Evolutionary conservation across 768 basidiomycete species (phyloP).

Genomic region (Boletus rex-veris): DNA sequence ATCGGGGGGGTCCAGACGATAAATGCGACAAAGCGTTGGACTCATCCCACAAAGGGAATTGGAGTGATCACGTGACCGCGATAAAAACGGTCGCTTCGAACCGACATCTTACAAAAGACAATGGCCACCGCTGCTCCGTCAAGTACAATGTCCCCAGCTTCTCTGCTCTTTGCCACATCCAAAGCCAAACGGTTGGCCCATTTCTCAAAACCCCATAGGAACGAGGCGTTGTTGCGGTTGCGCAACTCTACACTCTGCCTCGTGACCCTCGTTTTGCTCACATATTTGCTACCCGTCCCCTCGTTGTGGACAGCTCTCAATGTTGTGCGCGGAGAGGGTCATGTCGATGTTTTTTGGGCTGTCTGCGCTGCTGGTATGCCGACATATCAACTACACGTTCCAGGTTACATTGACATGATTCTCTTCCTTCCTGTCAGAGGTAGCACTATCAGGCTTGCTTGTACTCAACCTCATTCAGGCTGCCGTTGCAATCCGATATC

Average conservation of each 20-base stretch:
- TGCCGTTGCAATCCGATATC: constrained; percentile 35
- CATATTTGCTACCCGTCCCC: constrained; percentile 37
- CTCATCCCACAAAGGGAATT: too few relatives aligned
- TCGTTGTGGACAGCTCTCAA: constrained; percentile 35
- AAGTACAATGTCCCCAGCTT: constrained; percentile 19
- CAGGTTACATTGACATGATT: background rate
- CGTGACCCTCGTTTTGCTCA: constrained; percentile 31
- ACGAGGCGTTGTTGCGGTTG: constrained; percentile 38
- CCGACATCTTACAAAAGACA: background rate
- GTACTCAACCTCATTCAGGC: constrained; percentile 36
- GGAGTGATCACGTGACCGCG: background rate
- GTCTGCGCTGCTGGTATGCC: constrained; percentile 32
- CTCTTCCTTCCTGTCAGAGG: constrained; percentile 21
- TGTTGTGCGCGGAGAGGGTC: constrained; percentile 24
- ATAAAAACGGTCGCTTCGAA: background rate
- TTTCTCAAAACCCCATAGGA: constrained; percentile 34
- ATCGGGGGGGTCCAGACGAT: too few relatives aligned
- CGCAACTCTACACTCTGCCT: constrained; percentile 38
- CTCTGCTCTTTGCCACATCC: constrained; percentile 23
- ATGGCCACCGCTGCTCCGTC: constrained; percentile 15
- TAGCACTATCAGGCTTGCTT: constrained; percentile 29
- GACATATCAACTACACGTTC: background rate
- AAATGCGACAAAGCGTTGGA: too few relatives aligned
- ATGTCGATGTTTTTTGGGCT: constrained; percentile 14
- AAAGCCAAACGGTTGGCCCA: constrained; percentile 18